Percentiles rank a stretch among this genome's conserved stretches.
Evolutionary conservation across 805 yeast species (phyloP).

Genomic region (Saturnispora sanitii): DNA sequence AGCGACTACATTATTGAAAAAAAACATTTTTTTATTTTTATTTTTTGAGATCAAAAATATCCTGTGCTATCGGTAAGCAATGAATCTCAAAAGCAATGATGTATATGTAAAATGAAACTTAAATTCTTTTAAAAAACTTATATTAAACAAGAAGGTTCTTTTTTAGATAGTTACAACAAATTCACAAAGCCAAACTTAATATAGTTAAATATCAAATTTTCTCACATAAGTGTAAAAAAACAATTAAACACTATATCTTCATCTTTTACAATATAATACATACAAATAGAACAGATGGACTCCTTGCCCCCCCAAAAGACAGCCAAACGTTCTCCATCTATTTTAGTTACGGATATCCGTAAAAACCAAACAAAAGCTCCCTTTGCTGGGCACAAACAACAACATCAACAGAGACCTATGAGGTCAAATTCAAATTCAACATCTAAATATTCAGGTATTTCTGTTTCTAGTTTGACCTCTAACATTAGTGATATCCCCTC

Average conservation of each 20-base stretch:
- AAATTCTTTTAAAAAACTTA: too few species aligned
- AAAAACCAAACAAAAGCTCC: slow-evolving; percentile 53
- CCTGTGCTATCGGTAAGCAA: too few species aligned
- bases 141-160: too few species aligned
- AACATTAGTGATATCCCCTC: slow-evolving; percentile 84
- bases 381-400: slow-evolving; percentile 55
- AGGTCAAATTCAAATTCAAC: slow-evolving; percentile 17
- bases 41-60: too few species aligned
- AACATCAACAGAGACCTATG: slow-evolving; percentile 16
- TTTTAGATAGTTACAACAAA: too few species aligned
- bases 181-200: too few species aligned
- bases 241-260: background rate
- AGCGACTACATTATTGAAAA: too few species aligned
- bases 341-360: slow-evolving; percentile 84
- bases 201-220: too few species aligned
- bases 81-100: too few species aligned
- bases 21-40: too few species aligned
- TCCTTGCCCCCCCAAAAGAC: background rate
- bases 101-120: too few species aligned
- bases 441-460: slow-evolving; percentile 58
- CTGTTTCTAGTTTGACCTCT: slow-evolving; percentile 69
- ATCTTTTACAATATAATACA: too few species aligned
- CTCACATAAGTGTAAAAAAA: background rate
- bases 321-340: slow-evolving; percentile 86
- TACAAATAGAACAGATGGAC: background rate